Base-by-base conservation (phyloP, 2,329 filamentous ascomycete genomes). In the Cercospora canescens region DNA sequence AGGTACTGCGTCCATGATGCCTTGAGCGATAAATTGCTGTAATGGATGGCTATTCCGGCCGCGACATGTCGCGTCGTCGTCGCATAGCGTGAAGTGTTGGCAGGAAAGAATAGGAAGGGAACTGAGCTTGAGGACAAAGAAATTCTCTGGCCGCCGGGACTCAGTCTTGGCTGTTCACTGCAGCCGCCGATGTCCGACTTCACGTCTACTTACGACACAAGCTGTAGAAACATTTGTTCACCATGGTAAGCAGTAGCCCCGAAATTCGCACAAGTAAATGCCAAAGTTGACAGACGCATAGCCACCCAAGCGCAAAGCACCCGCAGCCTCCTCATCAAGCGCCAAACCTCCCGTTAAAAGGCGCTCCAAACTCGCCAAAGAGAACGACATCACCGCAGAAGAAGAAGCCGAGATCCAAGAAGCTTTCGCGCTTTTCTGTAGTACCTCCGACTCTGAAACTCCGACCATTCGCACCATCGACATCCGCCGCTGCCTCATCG, bases 361-460 rank as follows among this genome's bases (percentile, higher is more conserved):
- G 69, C 88, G 88, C 75, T 96, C 94, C 66, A 96, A 93, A 79
- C 91, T 97, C 73, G 94, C 94, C 32, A 94, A 94, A 81, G 93
- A 97, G 76, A 89, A 97, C 85, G 90, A 93, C 78, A 88, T 98
- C 75, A 90, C 88, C 14, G 90, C 89, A 45, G 88, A 90, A 70
- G 91, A 97, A 80, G 94, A 98, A 81, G 86, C 87, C 72, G 93
- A 97, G 81, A 97, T 99, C 76, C 89, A 88, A 74, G 94, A 97
- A 79, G 94, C 94, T 14, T 98, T 95, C 79, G 84, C 87, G 24
- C 85, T 98, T 7, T 99, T 98, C 78, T 83, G 79, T 57, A 63
- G 67, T 16, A 71, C 74, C 12, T 77, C 80, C 55, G 76, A 78
- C n/a, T 87, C 94, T 73, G 92, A 92, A 75, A 78, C 80, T 60